phyloP scores from a whole-genome alignment of 495 filamentous ascomycete species.

The Cladorrhinum samala region DNA sequence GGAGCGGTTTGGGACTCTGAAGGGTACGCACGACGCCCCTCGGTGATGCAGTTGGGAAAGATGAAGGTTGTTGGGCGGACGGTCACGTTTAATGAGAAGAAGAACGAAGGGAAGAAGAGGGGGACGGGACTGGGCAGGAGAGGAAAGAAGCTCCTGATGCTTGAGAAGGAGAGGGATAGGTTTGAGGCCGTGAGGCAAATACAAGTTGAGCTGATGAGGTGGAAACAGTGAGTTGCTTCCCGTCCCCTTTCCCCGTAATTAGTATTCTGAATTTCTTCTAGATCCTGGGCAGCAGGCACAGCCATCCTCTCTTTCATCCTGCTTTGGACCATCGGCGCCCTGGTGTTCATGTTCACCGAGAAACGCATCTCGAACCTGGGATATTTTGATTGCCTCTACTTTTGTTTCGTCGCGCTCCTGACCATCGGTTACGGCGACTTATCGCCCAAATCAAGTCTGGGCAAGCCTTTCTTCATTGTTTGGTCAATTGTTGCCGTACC shows the following conservation, averaged over 20 bases:
- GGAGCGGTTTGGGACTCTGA: neutral
- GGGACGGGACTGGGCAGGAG: too few species aligned
- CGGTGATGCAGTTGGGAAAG: conserved; percentile 31
- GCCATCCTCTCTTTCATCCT: conserved; percentile 54
- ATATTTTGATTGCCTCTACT: conserved; percentile 70
- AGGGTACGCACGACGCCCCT: conserved; percentile 14
- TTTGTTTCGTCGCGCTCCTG: conserved; percentile 64
- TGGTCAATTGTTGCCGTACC: conserved; percentile 76
- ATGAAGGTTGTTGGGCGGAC: conserved; percentile 31
- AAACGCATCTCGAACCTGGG: conserved; percentile 45
- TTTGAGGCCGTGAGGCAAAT: conserved; percentile 74
- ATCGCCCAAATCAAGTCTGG: conserved; percentile 56
- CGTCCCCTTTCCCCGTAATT: neutral
- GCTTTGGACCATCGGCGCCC: conserved; percentile 68
- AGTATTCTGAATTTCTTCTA: neutral
- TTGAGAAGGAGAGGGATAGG: conserved; percentile 56
- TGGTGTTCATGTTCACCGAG: conserved; percentile 52
- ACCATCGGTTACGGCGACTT: conserved; percentile 78
- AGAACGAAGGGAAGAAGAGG: conserved; percentile 35
- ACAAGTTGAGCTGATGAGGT: conserved; percentile 52
- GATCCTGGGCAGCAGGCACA: conserved; percentile 52
- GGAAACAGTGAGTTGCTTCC: conserved; percentile 40
- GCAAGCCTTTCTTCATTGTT: conserved; percentile 71
- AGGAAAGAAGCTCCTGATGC: conserved; percentile 42
- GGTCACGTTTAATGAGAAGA: conserved; percentile 31